Conservation (phyloP, 176 grass and related monocot genomes). For the Poa pratensis region DNA sequence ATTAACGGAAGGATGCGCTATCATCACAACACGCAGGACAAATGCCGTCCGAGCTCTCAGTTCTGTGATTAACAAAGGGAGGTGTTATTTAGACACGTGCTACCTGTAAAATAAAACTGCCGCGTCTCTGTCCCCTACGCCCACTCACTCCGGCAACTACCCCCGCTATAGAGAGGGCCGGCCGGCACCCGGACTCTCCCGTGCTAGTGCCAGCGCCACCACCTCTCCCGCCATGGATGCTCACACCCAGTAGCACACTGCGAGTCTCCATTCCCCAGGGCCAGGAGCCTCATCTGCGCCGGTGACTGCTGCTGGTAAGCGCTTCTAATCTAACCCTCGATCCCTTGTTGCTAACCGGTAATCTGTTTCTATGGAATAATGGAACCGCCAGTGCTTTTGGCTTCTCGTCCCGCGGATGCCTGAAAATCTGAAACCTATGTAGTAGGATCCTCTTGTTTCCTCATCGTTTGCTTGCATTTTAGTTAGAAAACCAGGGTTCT, state of each 20-base stretch:
- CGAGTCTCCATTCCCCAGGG: not conserved
- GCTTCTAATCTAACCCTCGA: not conserved
- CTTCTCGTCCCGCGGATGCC: not conserved
- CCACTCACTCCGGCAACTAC: slow-evolving; percentile 4
- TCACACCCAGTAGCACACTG: not conserved
- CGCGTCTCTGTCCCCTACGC: not conserved
- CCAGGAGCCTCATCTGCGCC: not conserved
- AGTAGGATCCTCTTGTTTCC: not conserved
- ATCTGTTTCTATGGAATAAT: not conserved
- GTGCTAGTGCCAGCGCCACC: not conserved
- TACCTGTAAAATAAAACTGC: not conserved
- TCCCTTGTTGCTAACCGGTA: not conserved
- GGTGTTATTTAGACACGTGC: no score
- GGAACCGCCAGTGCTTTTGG: not conserved
- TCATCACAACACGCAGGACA: no score
- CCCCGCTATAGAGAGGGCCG: not conserved
- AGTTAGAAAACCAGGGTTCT: not conserved
- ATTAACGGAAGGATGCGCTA: no score
- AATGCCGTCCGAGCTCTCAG: no score
- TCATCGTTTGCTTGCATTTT: not conserved
- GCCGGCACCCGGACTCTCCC: not conserved
- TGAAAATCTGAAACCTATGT: not conserved
- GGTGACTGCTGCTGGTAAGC: not conserved
- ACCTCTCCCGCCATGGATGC: not conserved
- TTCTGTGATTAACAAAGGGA: no score